phyloP scores from a whole-genome alignment of 768 basidiomycete genomes.

The Lepiota brunneoincarnata region DNA sequence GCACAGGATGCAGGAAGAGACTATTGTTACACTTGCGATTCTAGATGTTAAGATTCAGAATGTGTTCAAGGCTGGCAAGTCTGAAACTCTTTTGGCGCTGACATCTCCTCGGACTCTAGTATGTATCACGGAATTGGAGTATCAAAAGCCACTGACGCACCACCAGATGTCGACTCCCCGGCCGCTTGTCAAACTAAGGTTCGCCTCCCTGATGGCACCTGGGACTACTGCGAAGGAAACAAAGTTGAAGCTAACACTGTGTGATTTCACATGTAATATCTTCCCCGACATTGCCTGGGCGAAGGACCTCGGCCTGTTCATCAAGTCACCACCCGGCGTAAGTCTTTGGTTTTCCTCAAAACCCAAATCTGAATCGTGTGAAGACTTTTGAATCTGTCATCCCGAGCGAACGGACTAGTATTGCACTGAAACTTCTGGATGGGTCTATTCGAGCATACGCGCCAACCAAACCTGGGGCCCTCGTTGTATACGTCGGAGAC shows the following conservation, averaged over 20 bases:
- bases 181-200: slow-evolving; percentile 59
- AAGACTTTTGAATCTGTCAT: slow-evolving; percentile 91
- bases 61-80: slow-evolving; percentile 30
- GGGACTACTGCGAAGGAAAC: slow-evolving; percentile 77
- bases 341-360: slow-evolving; percentile 24
- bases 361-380: background rate
- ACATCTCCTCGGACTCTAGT: slow-evolving; percentile 62
- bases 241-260: slow-evolving; percentile 58
- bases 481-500: slow-evolving; percentile 66
- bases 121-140: slow-evolving; percentile 19
- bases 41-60: slow-evolving; percentile 62
- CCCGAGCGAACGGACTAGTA: slow-evolving; percentile 79
- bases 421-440: slow-evolving; percentile 65
- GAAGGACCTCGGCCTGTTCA: slow-evolving; percentile 57
- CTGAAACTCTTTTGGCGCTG: slow-evolving; percentile 46
- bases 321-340: slow-evolving; percentile 87
- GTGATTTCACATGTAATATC: slow-evolving; percentile 60
- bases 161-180: slow-evolving; percentile 42
- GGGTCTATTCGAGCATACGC: slow-evolving; percentile 63
- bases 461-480: slow-evolving; percentile 56
- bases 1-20: slow-evolving; percentile 21
- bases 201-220: slow-evolving; percentile 60
- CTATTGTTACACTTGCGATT: slow-evolving; percentile 57
- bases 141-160: background rate
- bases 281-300: slow-evolving; percentile 64